Conservation (phyloP, 2,329 filamentous ascomycete genomes). For the Pyricularia pennisetigena region DNA sequence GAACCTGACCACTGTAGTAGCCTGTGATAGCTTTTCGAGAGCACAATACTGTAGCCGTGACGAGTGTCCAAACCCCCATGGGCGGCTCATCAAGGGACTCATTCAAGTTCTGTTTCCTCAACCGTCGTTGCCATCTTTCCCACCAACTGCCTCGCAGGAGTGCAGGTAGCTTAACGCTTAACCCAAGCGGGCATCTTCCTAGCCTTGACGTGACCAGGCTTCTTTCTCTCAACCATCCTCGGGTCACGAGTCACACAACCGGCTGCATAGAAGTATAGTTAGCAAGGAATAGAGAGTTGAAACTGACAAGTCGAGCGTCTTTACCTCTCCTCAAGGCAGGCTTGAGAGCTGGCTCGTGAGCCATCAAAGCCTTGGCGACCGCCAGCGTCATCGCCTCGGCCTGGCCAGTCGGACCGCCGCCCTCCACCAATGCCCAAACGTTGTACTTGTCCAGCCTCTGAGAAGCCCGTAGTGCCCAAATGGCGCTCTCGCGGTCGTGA, state of each 20-base stretch:
- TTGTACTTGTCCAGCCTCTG: conserved; percentile 92
- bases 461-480: conserved; percentile 83
- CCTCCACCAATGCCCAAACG: conserved; percentile 74
- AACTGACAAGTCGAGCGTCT: conserved; percentile 19
- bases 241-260: conserved; percentile 87
- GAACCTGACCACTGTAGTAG: background rate
- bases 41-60: background rate
- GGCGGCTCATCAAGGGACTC: background rate
- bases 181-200: conserved; percentile 98
- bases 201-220: conserved; percentile 90
- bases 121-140: background rate
- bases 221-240: conserved; percentile 94
- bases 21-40: background rate
- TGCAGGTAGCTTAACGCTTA: conserved; percentile 49
- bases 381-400: conserved; percentile 90
- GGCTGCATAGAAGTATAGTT: conserved; percentile 41
- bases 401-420: conserved; percentile 89
- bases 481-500: conserved; percentile 87
- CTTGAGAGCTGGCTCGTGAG: conserved; percentile 90
- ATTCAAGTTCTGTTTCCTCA: background rate
- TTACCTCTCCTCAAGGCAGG: conserved; percentile 79
- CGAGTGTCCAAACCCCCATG: background rate
- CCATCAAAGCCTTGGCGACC: conserved; percentile 75
- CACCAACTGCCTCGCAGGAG: background rate
- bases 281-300: background rate